Conservation (phyloP, 805 yeast genomes). For the Metschnikowia orientalis region DNA sequence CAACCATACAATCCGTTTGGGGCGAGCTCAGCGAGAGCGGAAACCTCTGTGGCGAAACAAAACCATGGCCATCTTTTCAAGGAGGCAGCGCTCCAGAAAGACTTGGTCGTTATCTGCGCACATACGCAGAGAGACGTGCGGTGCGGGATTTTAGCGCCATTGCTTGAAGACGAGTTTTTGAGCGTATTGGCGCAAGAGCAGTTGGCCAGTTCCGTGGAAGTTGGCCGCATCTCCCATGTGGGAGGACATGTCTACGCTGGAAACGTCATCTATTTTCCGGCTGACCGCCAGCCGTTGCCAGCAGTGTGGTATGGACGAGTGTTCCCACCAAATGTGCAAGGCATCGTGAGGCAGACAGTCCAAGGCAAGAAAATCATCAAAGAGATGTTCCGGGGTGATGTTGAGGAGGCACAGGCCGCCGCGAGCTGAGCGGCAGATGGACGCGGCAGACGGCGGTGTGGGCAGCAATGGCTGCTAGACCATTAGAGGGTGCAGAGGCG, state of each 20-base stretch:
- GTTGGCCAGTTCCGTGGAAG: slow-evolving; percentile 23
- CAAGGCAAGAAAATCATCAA: slow-evolving; percentile 45
- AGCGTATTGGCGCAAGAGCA: slow-evolving; percentile 34
- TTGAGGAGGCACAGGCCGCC: no score
- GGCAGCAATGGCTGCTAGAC: no score
- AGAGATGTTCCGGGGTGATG: slow-evolving; percentile 55
- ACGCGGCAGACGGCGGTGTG: no score
- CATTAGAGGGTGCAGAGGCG: no score
- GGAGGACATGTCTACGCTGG: slow-evolving; percentile 92
- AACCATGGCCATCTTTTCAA: slow-evolving; percentile 4
- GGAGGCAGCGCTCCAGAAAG: slow-evolving; percentile 12
- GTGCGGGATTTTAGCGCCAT: slow-evolving; percentile 66
- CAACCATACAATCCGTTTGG: slow-evolving; percentile 27
- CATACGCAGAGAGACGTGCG: slow-evolving; percentile 59
- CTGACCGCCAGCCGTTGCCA: slow-evolving; percentile 31
- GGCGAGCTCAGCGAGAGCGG: no score
- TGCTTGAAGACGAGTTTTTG: slow-evolving; percentile 48
- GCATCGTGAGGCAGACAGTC: slow-evolving; percentile 55
- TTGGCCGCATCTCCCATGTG: slow-evolving; percentile 67
- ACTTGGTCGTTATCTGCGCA: slow-evolving; percentile 57
- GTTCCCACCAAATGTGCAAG: slow-evolving; percentile 60
- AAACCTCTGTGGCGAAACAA: background rate
- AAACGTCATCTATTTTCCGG: slow-evolving; percentile 55
- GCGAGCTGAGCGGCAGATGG: no score
- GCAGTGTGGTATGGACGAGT: slow-evolving; percentile 76